Evolutionary conservation across 2,329 filamentous ascomycete genomes (phyloP), one percentile per base, ranked within the genome.

Genomic region (Aspergillus texensis): DNA sequence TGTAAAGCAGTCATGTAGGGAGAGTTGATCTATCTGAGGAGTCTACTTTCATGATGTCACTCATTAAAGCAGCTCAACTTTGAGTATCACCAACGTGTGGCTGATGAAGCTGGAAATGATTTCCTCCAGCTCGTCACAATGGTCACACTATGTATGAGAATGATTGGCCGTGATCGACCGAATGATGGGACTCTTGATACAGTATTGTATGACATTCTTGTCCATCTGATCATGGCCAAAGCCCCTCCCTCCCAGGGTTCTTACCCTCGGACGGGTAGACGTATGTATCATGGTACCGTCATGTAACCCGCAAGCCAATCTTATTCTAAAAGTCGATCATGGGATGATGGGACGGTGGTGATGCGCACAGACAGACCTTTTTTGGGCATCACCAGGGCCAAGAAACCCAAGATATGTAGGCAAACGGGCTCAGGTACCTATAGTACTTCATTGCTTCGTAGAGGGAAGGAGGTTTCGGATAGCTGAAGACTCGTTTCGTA

Each of bases 251-350:
- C 19, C 10, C 39, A 45, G 55, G 55, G 16, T 30, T 46, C 24
- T 48, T 32, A 24, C 50, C 41, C 50, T 61, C 46, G 26, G 58
- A 50, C 50, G 45, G 58, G 58, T 55, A 19, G 41, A 48, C 24
- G 67, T 67, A 61, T 41, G 34, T 45, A 54, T 57, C 48, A 52
- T 52, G 60, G 65, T 68, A 63, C 55, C 43, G 62, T 63, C 32
- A 28, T 62, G 67, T 66, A 67, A 67, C 21, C 28, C 28, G 48
- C 57, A 52, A 41, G 62, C 57, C 59, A 58, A 63, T 50, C 28
- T 57, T 61, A 60, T 61, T 61, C 62, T 60, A 50, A 60, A 46
- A 61, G 59, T 54, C 65, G 65, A 66, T 69, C 67, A 69, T 69
- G 67, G 60, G 67, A 67, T 65, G 65, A 54, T 41, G 55, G 60